These are phyloP conservation scores for Venturia pyrina DNA, from an alignment of 2,329 filamentous ascomycete species.

Conservation along the genomic window DNA sequence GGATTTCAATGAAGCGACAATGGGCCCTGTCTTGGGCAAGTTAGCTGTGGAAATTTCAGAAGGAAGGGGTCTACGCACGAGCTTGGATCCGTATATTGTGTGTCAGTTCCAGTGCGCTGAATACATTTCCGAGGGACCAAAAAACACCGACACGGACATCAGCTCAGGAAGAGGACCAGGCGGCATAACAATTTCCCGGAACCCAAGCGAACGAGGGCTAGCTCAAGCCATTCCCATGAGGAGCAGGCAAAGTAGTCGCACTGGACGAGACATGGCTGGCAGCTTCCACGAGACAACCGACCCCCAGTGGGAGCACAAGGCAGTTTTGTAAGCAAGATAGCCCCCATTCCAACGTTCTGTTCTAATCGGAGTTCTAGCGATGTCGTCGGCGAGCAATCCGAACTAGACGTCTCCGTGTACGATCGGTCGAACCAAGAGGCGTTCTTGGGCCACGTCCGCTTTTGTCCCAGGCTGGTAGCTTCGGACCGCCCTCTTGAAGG, in stretches of 20 bases:
- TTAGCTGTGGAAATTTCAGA: constrained; percentile 82
- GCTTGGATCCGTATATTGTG: constrained; percentile 86
- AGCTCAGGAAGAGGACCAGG: constrained; percentile 15
- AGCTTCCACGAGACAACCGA: constrained; percentile 59
- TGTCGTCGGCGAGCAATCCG: constrained; percentile 81
- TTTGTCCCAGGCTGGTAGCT: constrained; percentile 61
- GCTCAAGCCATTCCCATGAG: constrained; percentile 95
- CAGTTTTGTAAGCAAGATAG: constrained; percentile 68
- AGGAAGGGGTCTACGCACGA: constrained; percentile 69
- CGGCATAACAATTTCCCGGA: constrained; percentile 41
- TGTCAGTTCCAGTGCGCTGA: constrained; percentile 96
- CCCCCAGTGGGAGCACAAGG: constrained; percentile 92
- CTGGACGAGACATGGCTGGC: constrained; percentile 40
- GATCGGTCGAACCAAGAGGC: constrained; percentile 77
- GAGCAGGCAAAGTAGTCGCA: constrained; percentile 93
- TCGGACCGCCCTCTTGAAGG: constrained; percentile 63
- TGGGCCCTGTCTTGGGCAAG: constrained; percentile 71
- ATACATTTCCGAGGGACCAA: constrained; percentile 81
- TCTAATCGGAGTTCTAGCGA: constrained; percentile 49
- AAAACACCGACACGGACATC: constrained; percentile 26
- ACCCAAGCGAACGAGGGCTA: constrained; percentile 66
- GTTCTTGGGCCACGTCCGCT: constrained; percentile 82
- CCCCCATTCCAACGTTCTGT: constrained; percentile 1
- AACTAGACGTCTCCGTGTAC: constrained; percentile 89
- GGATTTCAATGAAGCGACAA: constrained; percentile 47